phyloP scores from a whole-genome alignment of 371 early-diverging fungal species.

The Actinomortierella ambigua region DNA sequence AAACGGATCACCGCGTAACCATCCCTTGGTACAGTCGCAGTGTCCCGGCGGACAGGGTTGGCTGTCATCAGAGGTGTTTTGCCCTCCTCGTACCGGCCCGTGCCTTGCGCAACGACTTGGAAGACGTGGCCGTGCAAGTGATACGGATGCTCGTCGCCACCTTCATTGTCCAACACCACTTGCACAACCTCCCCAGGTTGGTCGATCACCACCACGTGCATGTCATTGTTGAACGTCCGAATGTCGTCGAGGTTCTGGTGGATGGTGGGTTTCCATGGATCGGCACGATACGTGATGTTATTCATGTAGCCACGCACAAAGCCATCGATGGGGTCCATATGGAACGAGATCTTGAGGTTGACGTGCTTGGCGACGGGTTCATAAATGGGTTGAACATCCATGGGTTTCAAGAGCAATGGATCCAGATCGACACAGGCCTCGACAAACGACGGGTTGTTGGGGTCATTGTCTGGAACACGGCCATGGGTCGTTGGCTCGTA shows the following conservation, averaged over 20 bases:
- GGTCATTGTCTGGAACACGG: constrained; percentile 18
- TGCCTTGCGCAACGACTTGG: constrained; percentile 50
- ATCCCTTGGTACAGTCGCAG: constrained; percentile 52
- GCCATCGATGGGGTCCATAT: constrained; percentile 16
- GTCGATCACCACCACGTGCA: constrained; percentile 38
- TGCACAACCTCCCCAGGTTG: constrained; percentile 24
- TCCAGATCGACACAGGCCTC: constrained; percentile 45
- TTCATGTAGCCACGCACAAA: constrained; percentile 33
- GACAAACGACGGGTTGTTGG: constrained; percentile 47
- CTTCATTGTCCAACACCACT: constrained; percentile 31
- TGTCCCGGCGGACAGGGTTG: constrained; percentile 69
- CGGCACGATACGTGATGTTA: constrained; percentile 25
- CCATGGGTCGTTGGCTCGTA: constrained; percentile 31
- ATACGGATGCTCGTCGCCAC: constrained; percentile 48
- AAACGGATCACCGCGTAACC: constrained; percentile 60
- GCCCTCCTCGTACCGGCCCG: constrained; percentile 46
- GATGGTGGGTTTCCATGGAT: constrained; percentile 42
- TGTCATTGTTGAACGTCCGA: constrained; percentile 6
- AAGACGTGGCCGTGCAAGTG: constrained; percentile 53
- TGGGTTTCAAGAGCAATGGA: constrained; percentile 39
- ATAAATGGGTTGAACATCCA: constrained; percentile 38
- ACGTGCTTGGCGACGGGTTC: constrained; percentile 41
- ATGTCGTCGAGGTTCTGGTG: constrained; percentile 22
- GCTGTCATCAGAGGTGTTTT: constrained; percentile 48
- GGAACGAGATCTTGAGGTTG: constrained; percentile 36